These are phyloP conservation scores for Russula vinacea DNA, from an alignment of 768 basidiomycete genomes.

Conservation along the genomic window DNA sequence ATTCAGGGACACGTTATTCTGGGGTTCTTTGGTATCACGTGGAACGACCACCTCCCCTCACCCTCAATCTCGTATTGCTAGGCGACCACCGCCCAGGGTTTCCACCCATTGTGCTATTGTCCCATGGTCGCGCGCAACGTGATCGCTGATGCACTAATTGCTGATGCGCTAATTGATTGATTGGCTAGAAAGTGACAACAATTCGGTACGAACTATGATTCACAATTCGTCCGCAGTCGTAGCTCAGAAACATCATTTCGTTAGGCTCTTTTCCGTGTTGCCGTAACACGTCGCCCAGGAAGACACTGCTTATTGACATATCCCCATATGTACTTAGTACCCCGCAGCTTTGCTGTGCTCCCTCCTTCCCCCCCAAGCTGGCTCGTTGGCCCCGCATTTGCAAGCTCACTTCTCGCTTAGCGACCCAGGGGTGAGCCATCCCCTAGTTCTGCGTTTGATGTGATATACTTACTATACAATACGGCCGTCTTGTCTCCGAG, in stretches of 20 bases:
- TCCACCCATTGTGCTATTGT: neutral
- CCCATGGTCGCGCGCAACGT: slow-evolving; percentile 8
- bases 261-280: neutral
- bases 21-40: slow-evolving; percentile 15
- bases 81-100: slow-evolving; percentile 13
- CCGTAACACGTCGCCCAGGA: slow-evolving; percentile 5
- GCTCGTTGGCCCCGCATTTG: neutral
- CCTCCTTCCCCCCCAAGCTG: neutral
- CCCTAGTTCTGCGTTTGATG: neutral
- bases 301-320: neutral
- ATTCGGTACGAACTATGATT: slow-evolving; percentile 9
- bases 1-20: slow-evolving; percentile 5
- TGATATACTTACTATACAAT: neutral
- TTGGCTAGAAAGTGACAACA: slow-evolving; percentile 11
- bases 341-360: neutral
- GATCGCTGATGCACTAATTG: slow-evolving; percentile 13
- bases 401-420: neutral
- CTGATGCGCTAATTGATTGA: slow-evolving; percentile 4
- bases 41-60: neutral
- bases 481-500: neutral
- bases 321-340: neutral
- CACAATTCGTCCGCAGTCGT: slow-evolving; percentile 6
- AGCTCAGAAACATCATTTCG: neutral
- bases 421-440: neutral
- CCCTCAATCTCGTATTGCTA: slow-evolving; percentile 23